Conservation (phyloP, 441 rosid genomes). For the Gossypium armourianum region DNA sequence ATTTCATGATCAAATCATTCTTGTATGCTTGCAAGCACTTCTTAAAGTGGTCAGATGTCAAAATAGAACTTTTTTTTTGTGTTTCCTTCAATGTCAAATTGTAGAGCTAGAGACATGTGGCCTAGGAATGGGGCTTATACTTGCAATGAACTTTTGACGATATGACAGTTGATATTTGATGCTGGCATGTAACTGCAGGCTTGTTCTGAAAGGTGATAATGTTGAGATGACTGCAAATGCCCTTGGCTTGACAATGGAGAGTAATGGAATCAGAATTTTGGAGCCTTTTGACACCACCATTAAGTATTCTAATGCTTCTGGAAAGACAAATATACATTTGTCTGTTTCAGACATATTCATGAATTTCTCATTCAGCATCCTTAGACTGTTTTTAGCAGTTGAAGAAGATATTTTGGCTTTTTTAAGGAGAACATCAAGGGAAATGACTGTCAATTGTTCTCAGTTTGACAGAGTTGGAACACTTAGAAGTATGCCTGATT, state of each 20-base stretch:
- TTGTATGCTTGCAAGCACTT: no score
- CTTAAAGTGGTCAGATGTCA: no score
- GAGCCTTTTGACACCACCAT: slow-evolving; percentile 85
- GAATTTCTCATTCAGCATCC: slow-evolving; percentile 90
- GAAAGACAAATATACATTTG: slow-evolving; percentile 62
- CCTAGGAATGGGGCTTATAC: neutral
- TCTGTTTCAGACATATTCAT: slow-evolving; percentile 75
- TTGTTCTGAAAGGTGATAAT: slow-evolving; percentile 59
- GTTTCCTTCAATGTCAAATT: no score
- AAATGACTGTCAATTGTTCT: slow-evolving; percentile 70
- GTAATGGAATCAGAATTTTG: slow-evolving; percentile 81
- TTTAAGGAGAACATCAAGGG: slow-evolving; percentile 76
- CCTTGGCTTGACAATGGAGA: slow-evolving; percentile 86
- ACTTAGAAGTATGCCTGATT: slow-evolving; percentile 46
- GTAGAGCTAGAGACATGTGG: no score
- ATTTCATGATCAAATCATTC: neutral
- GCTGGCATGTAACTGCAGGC: slow-evolving; percentile 33
- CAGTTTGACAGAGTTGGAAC: slow-evolving; percentile 88
- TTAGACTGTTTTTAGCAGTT: slow-evolving; percentile 80
- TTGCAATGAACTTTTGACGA: slow-evolving; percentile 7
- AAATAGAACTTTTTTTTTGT: no score
- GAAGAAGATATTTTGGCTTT: slow-evolving; percentile 86
- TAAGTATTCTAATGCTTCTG: slow-evolving; percentile 76
- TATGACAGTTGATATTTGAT: slow-evolving; percentile 19
- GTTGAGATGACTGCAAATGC: slow-evolving; percentile 70